Evolutionary conservation across 2,329 filamentous ascomycete species (phyloP).

Genomic region (Teratosphaeriaceae sp.): DNA sequence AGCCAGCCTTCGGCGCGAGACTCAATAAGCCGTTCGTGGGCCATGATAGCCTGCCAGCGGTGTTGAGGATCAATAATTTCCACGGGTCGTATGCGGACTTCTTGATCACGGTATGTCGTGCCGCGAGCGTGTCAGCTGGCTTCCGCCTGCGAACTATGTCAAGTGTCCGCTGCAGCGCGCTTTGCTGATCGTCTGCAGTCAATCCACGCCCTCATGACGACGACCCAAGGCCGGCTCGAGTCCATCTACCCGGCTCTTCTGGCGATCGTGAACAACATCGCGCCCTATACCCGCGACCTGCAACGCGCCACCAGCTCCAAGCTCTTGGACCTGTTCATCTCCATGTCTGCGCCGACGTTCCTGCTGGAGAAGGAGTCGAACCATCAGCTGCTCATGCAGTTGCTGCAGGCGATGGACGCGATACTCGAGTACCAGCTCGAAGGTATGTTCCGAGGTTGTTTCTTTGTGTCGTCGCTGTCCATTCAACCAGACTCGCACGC

Average conservation of each 20-base stretch:
- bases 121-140: no score
- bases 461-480: no score
- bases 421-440: constrained; percentile 72
- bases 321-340: constrained; percentile 78
- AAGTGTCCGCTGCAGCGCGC: background rate
- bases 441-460: constrained; percentile 11
- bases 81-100: constrained; percentile 90
- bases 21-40: constrained; percentile 84
- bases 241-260: constrained; percentile 88
- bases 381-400: constrained; percentile 68
- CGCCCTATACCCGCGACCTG: constrained; percentile 73
- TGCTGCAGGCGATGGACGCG: constrained; percentile 83
- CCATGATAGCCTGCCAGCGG: constrained; percentile 77
- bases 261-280: constrained; percentile 88
- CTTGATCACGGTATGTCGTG: constrained; percentile 80
- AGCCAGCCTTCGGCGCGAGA: constrained; percentile 81
- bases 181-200: constrained; percentile 47
- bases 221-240: constrained; percentile 81
- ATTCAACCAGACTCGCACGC: no score
- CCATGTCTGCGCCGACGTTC: constrained; percentile 91
- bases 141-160: constrained; percentile 14
- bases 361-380: constrained; percentile 89
- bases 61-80: constrained; percentile 78
- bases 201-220: constrained; percentile 85
- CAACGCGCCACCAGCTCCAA: constrained; percentile 70